Conservation (phyloP, 768 basidiomycete genomes). For the Mycena filopes region DNA sequence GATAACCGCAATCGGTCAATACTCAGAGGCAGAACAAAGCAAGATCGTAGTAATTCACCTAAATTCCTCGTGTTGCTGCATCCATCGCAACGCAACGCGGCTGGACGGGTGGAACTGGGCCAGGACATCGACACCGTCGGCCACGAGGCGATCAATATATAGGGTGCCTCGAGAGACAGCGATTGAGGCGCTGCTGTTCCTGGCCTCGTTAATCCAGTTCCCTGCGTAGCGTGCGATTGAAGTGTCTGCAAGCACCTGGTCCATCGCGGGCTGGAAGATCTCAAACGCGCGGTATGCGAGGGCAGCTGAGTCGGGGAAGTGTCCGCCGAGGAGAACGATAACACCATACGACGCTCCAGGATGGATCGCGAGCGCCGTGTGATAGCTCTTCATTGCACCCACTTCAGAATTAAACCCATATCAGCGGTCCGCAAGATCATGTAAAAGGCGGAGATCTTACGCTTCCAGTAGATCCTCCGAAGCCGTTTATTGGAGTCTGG, state of each 20-base stretch:
- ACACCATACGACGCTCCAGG: conserved; percentile 41
- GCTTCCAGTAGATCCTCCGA: conserved; percentile 42
- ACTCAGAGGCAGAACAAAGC: not conserved
- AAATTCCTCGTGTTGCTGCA: conserved; percentile 42
- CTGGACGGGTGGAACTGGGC: conserved; percentile 31
- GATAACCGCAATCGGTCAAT: not conserved
- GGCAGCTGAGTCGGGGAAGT: conserved; percentile 33
- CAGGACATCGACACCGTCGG: conserved; percentile 38
- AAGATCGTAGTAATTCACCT: conserved; percentile 34
- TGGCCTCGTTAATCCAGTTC: conserved; percentile 34
- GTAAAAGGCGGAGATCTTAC: conserved; percentile 16
- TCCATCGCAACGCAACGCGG: conserved; percentile 37
- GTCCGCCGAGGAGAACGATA: conserved; percentile 42
- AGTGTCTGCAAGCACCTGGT: conserved; percentile 34
- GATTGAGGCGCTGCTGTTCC: conserved; percentile 26
- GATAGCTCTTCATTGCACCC: conserved; percentile 42
- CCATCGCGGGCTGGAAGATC: conserved; percentile 40
- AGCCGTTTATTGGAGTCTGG: conserved; percentile 39
- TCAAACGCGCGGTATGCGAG: conserved; percentile 37
- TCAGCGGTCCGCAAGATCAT: too few species aligned
- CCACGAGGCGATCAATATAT: conserved; percentile 31
- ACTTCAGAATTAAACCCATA: too few species aligned
- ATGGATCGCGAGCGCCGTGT: conserved; percentile 40
- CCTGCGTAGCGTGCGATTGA: conserved; percentile 33
- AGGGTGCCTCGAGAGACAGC: conserved; percentile 39